phyloP scores from a whole-genome alignment of 2,329 filamentous ascomycete species.

The Penicillium janthinellum region DNA sequence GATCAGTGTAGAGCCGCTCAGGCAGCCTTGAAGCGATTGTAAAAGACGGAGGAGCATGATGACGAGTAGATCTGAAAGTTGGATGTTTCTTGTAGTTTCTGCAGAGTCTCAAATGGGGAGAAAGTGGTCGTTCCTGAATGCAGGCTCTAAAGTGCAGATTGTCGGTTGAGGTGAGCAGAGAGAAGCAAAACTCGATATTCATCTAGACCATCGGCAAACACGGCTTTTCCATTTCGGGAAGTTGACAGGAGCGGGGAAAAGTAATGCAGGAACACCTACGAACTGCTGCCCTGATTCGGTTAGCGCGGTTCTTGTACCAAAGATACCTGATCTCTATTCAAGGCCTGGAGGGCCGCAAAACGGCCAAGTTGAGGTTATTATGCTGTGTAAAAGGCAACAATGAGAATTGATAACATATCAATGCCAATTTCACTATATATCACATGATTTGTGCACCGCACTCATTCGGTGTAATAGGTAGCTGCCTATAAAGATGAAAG shows the following conservation, averaged over 20 bases:
- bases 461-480: too few relatives aligned
- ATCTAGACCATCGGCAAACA: neutral
- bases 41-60: neutral
- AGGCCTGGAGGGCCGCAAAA: too few relatives aligned
- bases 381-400: too few relatives aligned
- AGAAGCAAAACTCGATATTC: neutral
- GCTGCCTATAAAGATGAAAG: too few relatives aligned
- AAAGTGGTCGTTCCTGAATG: neutral
- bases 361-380: too few relatives aligned
- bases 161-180: neutral
- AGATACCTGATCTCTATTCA: neutral
- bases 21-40: neutral
- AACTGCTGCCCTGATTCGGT: neutral
- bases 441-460: too few relatives aligned
- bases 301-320: neutral
- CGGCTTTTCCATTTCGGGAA: neutral
- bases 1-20: neutral
- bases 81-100: neutral
- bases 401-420: too few relatives aligned
- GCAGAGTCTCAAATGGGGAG: neutral
- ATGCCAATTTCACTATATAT: too few relatives aligned
- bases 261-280: neutral
- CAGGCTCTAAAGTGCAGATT: neutral
- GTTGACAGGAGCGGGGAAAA: neutral
- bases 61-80: neutral